phyloP scores from a whole-genome alignment of 768 basidiomycete genomes.

The Crassisporium funariophilum region DNA sequence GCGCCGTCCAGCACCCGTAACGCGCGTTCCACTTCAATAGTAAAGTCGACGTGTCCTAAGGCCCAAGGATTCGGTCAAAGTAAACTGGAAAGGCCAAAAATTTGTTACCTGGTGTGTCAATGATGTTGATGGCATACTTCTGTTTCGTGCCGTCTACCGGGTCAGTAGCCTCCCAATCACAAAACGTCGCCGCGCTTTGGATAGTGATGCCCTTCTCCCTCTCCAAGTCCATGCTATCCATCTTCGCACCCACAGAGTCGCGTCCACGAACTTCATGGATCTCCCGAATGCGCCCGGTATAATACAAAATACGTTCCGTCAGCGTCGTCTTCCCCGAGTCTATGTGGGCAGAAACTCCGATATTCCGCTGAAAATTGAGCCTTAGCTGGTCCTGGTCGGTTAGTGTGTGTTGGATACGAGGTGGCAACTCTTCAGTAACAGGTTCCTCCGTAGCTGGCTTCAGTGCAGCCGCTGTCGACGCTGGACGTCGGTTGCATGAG shows the following conservation, averaged over 20 bases:
- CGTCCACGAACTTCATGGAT: slow-evolving; percentile 98
- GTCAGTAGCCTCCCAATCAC: slow-evolving; percentile 85
- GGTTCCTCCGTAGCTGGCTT: slow-evolving; percentile 33
- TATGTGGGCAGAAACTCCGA: slow-evolving; percentile 94
- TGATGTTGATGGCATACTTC: slow-evolving; percentile 95
- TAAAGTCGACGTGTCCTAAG: slow-evolving; percentile 98
- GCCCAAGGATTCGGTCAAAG: not conserved
- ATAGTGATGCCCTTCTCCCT: slow-evolving; percentile 99
- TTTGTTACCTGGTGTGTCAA: slow-evolving; percentile 88
- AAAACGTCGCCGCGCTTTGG: slow-evolving; percentile 97
- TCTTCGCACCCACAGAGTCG: slow-evolving; percentile 97
- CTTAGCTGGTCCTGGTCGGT: slow-evolving; percentile 67
- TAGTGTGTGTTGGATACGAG: slow-evolving; percentile 46
- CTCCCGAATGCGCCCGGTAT: slow-evolving; percentile 92
- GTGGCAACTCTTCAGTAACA: slow-evolving; percentile 17
- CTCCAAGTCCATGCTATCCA: slow-evolving; percentile 99
- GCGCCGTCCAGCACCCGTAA: slow-evolving; percentile 96
- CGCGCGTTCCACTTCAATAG: slow-evolving; percentile 98
- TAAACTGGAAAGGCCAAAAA: not conserved
- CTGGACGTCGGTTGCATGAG: slow-evolving; percentile 34
- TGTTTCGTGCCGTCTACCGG: slow-evolving; percentile 62
- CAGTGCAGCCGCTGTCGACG: slow-evolving; percentile 47
- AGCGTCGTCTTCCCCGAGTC: slow-evolving; percentile 98
- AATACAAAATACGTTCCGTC: slow-evolving; percentile 94
- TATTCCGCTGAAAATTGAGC: slow-evolving; percentile 84